A percentile compares a stretch with the other conserved stretches of the same genome.
Evolutionary conservation across 116 monocot genomes (phyloP).

Genomic region (Thalassia testudinum): DNA sequence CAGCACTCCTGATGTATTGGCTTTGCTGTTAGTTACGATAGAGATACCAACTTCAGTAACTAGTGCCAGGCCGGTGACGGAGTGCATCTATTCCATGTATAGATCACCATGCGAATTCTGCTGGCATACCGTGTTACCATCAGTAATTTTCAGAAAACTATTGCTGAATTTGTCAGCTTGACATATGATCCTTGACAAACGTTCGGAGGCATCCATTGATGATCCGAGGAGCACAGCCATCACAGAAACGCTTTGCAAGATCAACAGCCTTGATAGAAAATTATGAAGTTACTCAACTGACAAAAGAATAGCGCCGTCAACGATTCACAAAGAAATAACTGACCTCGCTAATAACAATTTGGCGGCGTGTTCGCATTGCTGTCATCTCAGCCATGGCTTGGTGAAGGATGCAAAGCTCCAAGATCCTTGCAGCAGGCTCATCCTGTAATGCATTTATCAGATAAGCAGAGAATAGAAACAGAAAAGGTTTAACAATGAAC

Average conservation of each 20-base stretch:
- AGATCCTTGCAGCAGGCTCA: slow-evolving; percentile 73
- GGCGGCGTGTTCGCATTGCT: slow-evolving; percentile 46
- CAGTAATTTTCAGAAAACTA: neutral
- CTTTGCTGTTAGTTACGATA: too few species aligned
- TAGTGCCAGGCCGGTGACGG: too few species aligned
- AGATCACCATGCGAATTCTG: too few species aligned
- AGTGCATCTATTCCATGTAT: too few species aligned
- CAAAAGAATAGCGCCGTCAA: neutral
- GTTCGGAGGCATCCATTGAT: slow-evolving; percentile 89
- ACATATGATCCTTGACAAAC: slow-evolving; percentile 42
- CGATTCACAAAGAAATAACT: neutral
- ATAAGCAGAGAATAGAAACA: too few species aligned
- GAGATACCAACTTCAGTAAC: too few species aligned
- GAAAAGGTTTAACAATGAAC: too few species aligned
- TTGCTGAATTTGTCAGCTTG: neutral
- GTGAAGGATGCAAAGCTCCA: slow-evolving; percentile 93
- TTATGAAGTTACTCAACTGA: neutral
- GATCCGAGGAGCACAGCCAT: slow-evolving; percentile 80
- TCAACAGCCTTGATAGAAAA: slow-evolving; percentile 53
- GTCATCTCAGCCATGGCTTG: slow-evolving; percentile 93
- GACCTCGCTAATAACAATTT: slow-evolving; percentile 98
- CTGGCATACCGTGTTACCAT: too few species aligned
- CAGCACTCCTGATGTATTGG: too few species aligned
- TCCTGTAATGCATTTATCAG: slow-evolving; percentile 20
- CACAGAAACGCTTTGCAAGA: slow-evolving; percentile 89